Evolutionary conservation across 2,329 filamentous ascomycete species (phyloP), one percentile per base, ranked within the genome.

Genomic region (Epichloe scottii): DNA sequence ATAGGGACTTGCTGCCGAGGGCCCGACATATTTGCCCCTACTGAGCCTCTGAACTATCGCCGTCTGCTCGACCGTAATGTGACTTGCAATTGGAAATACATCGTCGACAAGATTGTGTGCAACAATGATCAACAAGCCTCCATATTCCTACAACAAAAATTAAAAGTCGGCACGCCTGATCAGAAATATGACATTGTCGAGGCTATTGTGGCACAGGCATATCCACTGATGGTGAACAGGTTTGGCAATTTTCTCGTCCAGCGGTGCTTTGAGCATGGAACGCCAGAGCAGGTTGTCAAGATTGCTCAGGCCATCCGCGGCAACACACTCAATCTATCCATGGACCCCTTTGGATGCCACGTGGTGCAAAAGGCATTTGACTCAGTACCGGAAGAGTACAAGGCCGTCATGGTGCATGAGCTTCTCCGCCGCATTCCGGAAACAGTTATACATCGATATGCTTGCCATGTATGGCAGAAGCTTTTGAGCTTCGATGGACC

Each of bases 391-490:
- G 94, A 98, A 66, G 87, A 95, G 59, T 95, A 96, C 76, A 98
- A 98, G 71, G 88, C 89, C 12, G 85, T 93, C 64, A 97, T 98
- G 90, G 93, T 98, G n/a, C 89, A 95, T 64, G 93, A 98, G 65
- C 77, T 98, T 26, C 81, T 98, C 52, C 88, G 89, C 55, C 85
- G 89, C 51, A 98, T 98, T 57, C 93, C 91, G 0, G 91, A 98
- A 69, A 98, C 93, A 2, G 90, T 98, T 57, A 93, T 98, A 63
- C 94, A 98, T 70, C 87, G 94, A 58, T 98, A 98, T 70, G 93
- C 93, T 53, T 98, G 93, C 63, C 93, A 98, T 67, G 93, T 98
- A 56, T 98, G 93, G 93, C 93, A 98, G 73, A 98, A 98, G 74
- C 80, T 98, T 30, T 98, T 66, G 93, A 98, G 68, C 80, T 98